phyloP scores from a whole-genome alignment of 495 filamentous ascomycete species.

The Penicillium bialowiezense region DNA sequence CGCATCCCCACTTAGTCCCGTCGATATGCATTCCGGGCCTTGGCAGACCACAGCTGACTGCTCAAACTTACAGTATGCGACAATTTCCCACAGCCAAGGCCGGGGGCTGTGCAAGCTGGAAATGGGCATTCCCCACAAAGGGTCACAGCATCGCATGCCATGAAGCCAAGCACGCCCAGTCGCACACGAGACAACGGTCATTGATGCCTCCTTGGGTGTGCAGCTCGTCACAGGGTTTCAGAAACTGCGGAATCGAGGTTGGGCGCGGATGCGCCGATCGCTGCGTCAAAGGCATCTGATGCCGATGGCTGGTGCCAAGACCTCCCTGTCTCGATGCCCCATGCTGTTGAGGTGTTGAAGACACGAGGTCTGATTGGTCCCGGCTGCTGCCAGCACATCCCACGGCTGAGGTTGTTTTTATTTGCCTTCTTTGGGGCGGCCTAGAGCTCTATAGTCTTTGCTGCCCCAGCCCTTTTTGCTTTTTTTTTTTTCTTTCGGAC shows the following conservation, averaged over 20 bases:
- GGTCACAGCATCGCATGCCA: background rate
- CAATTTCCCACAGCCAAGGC: constrained; percentile 8
- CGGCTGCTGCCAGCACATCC: constrained; percentile 13
- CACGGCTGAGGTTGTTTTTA: background rate
- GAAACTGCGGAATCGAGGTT: too few relatives aligned
- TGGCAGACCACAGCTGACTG: background rate
- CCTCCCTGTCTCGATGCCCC: constrained; percentile 14
- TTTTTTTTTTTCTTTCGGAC: constrained; percentile 1
- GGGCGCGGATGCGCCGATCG: constrained; percentile 4
- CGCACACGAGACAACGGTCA: too few relatives aligned
- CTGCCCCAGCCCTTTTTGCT: background rate
- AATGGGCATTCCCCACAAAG: constrained; percentile 11
- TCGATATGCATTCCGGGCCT: background rate
- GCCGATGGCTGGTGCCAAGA: constrained; percentile 13
- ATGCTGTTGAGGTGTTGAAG: background rate
- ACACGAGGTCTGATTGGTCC: constrained; percentile 18
- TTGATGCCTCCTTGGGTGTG: too few relatives aligned
- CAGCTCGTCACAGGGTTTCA: too few relatives aligned
- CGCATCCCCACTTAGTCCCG: background rate
- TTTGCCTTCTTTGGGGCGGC: constrained; percentile 8
- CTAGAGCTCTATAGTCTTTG: constrained; percentile 5
- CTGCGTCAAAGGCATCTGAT: background rate
- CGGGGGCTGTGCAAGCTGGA: constrained; percentile 19
- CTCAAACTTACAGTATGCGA: too few relatives aligned
- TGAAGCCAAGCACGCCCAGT: too few relatives aligned